Evolutionary conservation across 768 basidiomycete species (phyloP).

Genomic region (Boletus reticuloceps): DNA sequence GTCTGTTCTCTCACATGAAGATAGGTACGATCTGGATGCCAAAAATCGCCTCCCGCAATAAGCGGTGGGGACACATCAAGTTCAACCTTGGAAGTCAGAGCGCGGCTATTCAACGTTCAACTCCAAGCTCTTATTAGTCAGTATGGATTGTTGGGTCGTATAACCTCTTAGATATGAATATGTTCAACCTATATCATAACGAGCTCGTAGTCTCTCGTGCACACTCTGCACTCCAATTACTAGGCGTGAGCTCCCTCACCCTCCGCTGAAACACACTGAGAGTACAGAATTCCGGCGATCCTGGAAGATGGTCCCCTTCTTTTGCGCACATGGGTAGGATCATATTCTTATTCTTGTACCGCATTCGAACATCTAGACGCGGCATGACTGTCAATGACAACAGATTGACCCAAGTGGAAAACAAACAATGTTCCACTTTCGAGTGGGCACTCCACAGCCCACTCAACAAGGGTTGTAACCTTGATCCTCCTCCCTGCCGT

Average conservation of each 20-base stretch:
- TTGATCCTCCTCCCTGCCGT: slow-evolving; percentile 5
- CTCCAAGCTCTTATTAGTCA: too few relatives aligned
- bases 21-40: too few relatives aligned
- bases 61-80: too few relatives aligned
- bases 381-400: background rate
- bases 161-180: background rate
- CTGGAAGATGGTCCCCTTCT: slow-evolving; percentile 63
- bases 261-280: slow-evolving; percentile 60
- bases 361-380: slow-evolving; percentile 61
- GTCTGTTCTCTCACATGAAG: too few relatives aligned
- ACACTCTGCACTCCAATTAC: slow-evolving; percentile 68
- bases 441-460: slow-evolving; percentile 33
- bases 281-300: slow-evolving; percentile 72
- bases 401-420: background rate
- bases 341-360: slow-evolving; percentile 70
- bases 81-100: too few relatives aligned
- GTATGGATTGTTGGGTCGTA: too few relatives aligned
- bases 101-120: too few relatives aligned
- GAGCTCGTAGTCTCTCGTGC: slow-evolving; percentile 17
- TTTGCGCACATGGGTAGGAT: slow-evolving; percentile 62
- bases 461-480: slow-evolving; percentile 43
- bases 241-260: slow-evolving; percentile 62
- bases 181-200: background rate
- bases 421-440: slow-evolving; percentile 45
- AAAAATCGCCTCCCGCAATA: too few relatives aligned